Evolutionary conservation across 805 yeast genomes (phyloP).

Genomic region (Suhomyces vadensis): DNA sequence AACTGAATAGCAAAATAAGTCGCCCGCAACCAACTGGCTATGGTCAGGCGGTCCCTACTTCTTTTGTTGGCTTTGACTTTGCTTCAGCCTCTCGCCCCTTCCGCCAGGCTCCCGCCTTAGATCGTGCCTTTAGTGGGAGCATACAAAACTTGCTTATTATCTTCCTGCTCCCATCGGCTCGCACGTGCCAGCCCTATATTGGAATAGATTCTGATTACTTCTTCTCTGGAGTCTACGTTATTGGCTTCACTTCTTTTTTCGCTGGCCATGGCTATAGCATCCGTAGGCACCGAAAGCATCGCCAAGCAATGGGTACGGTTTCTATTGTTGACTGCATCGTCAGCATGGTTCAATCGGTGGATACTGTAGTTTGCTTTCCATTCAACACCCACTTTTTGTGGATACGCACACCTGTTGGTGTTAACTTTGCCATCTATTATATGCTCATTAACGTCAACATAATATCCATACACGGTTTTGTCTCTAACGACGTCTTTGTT

Average conservation of each 20-base stretch:
- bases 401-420: conserved; percentile 23
- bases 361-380: conserved; percentile 24
- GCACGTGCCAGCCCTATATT: conserved; percentile 29
- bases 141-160: conserved; percentile 22
- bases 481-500: conserved; percentile 20
- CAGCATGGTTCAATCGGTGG: conserved; percentile 4
- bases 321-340: background rate
- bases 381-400: conserved; percentile 20
- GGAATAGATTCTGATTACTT: conserved; percentile 24
- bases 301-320: conserved; percentile 9
- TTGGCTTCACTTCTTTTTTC: background rate
- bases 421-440: conserved; percentile 18
- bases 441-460: conserved; percentile 21
- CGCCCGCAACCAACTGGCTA: too few relatives aligned
- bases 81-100: too few relatives aligned
- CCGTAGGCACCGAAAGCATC: conserved; percentile 9
- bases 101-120: too few relatives aligned
- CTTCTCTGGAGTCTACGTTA: conserved; percentile 7
- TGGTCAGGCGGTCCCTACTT: too few relatives aligned
- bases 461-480: conserved; percentile 25
- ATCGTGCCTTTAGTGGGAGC: too few relatives aligned
- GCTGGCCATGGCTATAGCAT: conserved; percentile 6
- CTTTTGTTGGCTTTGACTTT: too few relatives aligned
- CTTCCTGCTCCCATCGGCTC: conserved; percentile 26
- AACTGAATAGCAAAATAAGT: too few relatives aligned